Evolutionary conservation across 495 filamentous ascomycete species (phyloP).

Genomic region (Penicillium nucicola): DNA sequence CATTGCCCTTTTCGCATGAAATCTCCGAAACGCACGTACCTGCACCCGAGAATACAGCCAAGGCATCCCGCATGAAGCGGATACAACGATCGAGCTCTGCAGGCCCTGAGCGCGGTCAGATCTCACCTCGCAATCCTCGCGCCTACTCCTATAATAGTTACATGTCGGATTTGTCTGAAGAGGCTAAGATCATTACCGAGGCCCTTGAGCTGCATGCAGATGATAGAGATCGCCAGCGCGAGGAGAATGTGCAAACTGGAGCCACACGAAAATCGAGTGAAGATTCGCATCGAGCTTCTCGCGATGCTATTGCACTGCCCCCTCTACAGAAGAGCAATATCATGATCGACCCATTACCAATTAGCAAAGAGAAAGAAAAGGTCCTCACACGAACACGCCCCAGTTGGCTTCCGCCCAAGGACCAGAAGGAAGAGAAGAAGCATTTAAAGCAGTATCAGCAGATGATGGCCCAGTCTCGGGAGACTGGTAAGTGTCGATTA

Average conservation of each 20-base stretch:
- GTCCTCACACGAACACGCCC: conserved; percentile 87
- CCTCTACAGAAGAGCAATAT: conserved; percentile 82
- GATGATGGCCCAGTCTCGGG: conserved; percentile 83
- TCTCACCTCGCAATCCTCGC: conserved; percentile 53
- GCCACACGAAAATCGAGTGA: conserved; percentile 41
- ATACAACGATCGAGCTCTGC: conserved; percentile 42
- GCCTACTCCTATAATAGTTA: conserved; percentile 85
- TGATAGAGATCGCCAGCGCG: conserved; percentile 51
- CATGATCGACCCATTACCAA: conserved; percentile 93
- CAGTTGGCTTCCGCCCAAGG: conserved; percentile 93
- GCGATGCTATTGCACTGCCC: conserved; percentile 64
- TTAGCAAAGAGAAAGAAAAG: conserved; percentile 95
- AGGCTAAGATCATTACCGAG: conserved; percentile 85
- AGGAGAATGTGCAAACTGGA: conserved; percentile 50
- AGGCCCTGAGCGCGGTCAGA: conserved; percentile 41
- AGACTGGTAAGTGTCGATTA: conserved; percentile 53
- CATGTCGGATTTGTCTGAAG: conserved; percentile 74
- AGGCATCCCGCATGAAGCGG: conserved; percentile 31
- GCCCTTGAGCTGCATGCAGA: conserved; percentile 84
- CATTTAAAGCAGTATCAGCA: conserved; percentile 89
- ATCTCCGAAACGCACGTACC: conserved; percentile 22
- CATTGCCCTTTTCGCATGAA: conserved; percentile 41
- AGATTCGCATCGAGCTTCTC: conserved; percentile 54
- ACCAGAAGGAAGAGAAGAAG: conserved; percentile 85
- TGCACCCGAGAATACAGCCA: conserved; percentile 25